Evolutionary conservation across 1,139 yeast species (phyloP).

Genomic region (Geotrichum carabidarum): DNA sequence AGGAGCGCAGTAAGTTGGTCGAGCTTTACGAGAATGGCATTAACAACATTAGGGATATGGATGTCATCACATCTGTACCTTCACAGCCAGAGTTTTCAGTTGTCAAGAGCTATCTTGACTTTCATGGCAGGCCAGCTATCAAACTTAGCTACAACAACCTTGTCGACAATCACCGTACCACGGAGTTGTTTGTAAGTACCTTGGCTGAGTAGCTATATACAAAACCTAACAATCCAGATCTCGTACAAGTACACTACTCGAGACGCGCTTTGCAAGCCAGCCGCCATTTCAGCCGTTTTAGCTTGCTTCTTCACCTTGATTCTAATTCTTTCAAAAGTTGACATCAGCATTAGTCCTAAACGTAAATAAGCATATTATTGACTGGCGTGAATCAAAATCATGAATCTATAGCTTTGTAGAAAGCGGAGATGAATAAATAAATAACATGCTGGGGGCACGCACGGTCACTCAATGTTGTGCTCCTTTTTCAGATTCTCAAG

Average conservation of each 20-base stretch:
- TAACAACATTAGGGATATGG: constrained; percentile 13
- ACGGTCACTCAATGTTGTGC: constrained; percentile 26
- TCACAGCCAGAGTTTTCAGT: constrained; percentile 40
- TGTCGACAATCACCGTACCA: constrained; percentile 61
- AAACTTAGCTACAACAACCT: constrained; percentile 57
- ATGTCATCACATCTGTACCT: constrained; percentile 26
- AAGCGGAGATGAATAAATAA: neutral
- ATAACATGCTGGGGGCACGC: neutral
- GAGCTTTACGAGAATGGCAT: neutral
- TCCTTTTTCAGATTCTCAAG: constrained; percentile 30
- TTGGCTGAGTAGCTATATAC: neutral
- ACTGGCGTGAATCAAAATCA: too few species aligned
- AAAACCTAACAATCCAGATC: neutral
- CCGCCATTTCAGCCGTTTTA: constrained; percentile 58
- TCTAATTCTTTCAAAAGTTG: constrained; percentile 45
- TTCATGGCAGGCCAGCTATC: constrained; percentile 77
- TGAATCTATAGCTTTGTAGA: neutral
- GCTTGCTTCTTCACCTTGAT: constrained; percentile 58
- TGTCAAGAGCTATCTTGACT: constrained; percentile 55
- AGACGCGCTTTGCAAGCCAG: constrained; percentile 59
- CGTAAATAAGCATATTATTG: neutral
- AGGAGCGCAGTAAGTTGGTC: constrained; percentile 53
- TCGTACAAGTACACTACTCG: constrained; percentile 56
- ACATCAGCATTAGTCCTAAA: constrained; percentile 29
- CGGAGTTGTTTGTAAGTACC: constrained; percentile 48